A percentile compares a stretch with the other conserved stretches of the same genome.
Conservation (phyloP, 2,329 filamentous ascomycete genomes). For the Chrysoporthe austroafricana region DNA sequence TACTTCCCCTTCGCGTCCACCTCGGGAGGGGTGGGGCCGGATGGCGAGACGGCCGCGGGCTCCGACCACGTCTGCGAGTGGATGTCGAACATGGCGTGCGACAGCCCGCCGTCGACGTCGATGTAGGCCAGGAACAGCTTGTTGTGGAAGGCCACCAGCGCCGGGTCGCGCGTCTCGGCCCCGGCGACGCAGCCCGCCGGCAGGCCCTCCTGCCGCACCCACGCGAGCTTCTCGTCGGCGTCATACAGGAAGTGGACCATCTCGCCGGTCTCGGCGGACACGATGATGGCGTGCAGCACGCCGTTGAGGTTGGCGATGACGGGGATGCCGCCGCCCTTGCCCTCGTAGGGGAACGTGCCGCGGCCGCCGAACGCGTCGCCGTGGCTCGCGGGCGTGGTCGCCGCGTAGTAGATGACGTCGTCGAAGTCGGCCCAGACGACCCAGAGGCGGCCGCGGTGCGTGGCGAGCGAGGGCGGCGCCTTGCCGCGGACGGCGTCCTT, state of each 20-base stretch:
- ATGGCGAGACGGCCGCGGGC: background rate
- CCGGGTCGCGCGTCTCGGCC: constrained; percentile 33
- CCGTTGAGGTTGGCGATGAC: constrained; percentile 41
- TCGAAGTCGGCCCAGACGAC: constrained; percentile 39
- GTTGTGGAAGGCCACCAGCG: constrained; percentile 41
- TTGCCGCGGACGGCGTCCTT: constrained; percentile 37
- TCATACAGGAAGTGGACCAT: constrained; percentile 40
- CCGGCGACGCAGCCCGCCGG: constrained; percentile 32
- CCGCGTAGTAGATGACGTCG: constrained; percentile 39
- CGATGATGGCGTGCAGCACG: constrained; percentile 39
- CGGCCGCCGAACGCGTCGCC: constrained; percentile 35
- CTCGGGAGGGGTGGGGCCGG: constrained; percentile 22
- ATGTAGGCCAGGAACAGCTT: constrained; percentile 40
- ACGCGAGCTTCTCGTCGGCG: constrained; percentile 34
- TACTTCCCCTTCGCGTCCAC: constrained; percentile 17
- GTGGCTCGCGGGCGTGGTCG: constrained; percentile 34
- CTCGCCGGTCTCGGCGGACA: constrained; percentile 33
- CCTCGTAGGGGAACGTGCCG: constrained; percentile 34
- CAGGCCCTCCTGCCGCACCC: constrained; percentile 34
- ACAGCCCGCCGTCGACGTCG: constrained; percentile 34
- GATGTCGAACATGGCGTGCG: constrained; percentile 35
- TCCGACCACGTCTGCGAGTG: constrained; percentile 31
- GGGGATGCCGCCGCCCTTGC: constrained; percentile 34
- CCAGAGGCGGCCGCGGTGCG: constrained; percentile 42
- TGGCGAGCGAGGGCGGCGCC: constrained; percentile 39